Evolutionary conservation across 106 monocot species (phyloP), one percentile per base, ranked within the genome.

Genomic region (Dioscorea dumetorum): DNA sequence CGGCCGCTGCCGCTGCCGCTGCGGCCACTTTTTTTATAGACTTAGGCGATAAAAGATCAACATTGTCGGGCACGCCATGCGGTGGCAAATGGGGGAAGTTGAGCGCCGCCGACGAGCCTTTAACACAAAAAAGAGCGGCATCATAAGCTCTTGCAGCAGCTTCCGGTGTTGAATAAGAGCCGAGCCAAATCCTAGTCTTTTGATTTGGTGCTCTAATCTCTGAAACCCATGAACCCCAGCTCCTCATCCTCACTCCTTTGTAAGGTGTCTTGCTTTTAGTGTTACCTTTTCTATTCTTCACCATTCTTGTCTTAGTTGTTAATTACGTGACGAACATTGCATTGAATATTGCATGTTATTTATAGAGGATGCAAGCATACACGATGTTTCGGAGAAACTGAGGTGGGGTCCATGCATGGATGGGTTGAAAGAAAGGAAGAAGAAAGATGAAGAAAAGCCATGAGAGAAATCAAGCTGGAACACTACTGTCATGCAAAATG

Each of bases 161-260:
- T 58, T 87, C 83, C 0, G 87, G 52, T 0, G 83, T 77, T 22
- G 80, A 83, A 61, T 87, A 87, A 52, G 87, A 87, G 53, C 83
- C 87, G 1, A 87, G 83, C 83, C 87, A 83, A 51, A 87, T 87
- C 5, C 87, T 60, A 17, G 80, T 80, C 68, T 80, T 87, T 61
- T 83, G 82, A 58, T 77, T 76, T 6, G 86, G 86, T 0, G 82
- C 82, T 63, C 86, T 61, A 23, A 87, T 87, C 71, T 87, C 86
- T 5, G 86, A 87, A 0, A 87, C 86, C 86, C 86, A 87, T 28
- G 82, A 79, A 19, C 86, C 86, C 86, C 86, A 87, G 62, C 86
- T 82, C 67, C 86, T 79, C 86, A 76, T 87, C 54, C 86, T 73
- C 70, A 87, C 86, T 49, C 86, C 86, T 70, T 80, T 87, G 74